Conservation (phyloP, 306 rosid genomes). For the Mucuna pruriens region DNA sequence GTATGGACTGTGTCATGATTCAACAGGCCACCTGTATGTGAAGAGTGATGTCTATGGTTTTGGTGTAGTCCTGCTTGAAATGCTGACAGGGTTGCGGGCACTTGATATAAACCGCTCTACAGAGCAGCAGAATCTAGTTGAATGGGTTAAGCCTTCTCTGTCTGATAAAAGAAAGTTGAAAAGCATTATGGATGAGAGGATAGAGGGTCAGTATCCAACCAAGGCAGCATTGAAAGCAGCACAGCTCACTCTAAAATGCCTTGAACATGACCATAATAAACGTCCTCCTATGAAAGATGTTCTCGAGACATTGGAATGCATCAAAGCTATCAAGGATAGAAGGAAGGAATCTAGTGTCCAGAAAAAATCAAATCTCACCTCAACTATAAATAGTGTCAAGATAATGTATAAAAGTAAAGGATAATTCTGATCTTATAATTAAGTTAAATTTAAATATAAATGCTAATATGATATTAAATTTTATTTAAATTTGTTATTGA, state of each 20-base stretch:
- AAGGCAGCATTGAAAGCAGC: constrained; percentile 62
- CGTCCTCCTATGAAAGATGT: constrained; percentile 91
- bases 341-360: too few species aligned
- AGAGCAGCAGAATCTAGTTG: constrained; percentile 66
- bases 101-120: constrained; percentile 52
- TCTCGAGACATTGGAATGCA: constrained; percentile 59
- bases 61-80: constrained; percentile 87
- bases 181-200: constrained; percentile 56
- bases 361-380: too few species aligned
- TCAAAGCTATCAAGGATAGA: constrained; percentile 48
- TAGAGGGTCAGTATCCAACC: constrained; percentile 74
- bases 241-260: constrained; percentile 64
- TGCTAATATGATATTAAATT: too few species aligned
- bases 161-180: constrained; percentile 50
- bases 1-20: neutral
- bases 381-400: too few species aligned
- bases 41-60: constrained; percentile 94
- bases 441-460: too few species aligned
- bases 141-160: constrained; percentile 73
- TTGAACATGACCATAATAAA: constrained; percentile 55
- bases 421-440: too few species aligned
- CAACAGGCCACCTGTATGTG: constrained; percentile 85
- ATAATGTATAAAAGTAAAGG: too few species aligned
- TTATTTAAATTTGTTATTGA: too few species aligned
- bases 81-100: constrained; percentile 76